Evolutionary conservation across 352 stramenopile genomes (phyloP), one percentile per base, ranked within the genome.

Genomic region (Phytophthora syringae): DNA sequence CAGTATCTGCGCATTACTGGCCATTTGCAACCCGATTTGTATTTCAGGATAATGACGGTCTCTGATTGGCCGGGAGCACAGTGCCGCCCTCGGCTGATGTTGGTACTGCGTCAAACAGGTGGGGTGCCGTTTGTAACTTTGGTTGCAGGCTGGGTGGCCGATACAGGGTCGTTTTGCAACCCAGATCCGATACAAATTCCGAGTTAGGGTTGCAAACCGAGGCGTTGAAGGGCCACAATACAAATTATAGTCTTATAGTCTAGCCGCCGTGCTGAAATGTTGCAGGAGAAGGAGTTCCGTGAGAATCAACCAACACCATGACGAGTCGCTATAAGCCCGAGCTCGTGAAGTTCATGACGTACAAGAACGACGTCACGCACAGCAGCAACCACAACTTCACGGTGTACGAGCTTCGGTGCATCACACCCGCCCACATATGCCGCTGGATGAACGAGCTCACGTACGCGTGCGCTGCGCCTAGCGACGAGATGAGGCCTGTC

Each of bases 321-420:
- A 61, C 11, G 5, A 63, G 16, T 42, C 44, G 44, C n/a, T 64
- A 64, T 36, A 49, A 51, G 24, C 3, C 36, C 5, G 27, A 45
- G n/a, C 22, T 64, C 2, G n/a, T 51, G 16, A 56, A 52, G 32
- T 54, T 56, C 47, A 64, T 57, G 56, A 27, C 55, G 16, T 56
- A 34, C 24, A 49, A 43, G 32, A n/a, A 56, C 36, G 25, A n/a
- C 44, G 18, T 5, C 2, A 3, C n/a, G 5, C 55, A 55, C 34
- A 11, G 1, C n/a, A 21, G 2, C 22, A 16, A 42, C 15, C 25
- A 34, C 25, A 11, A 1, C 1, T 56, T 64, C 24, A 56, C 36
- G 1, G 12, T 7, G 18, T 22, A 55, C 9, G 45, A 3, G 12
- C 36, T 64, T 1, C 45, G 52, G 0, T 1, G 4, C 7, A 52